Base-by-base conservation (phyloP, 805 yeast genomes). In the Wickerhamiella allomyrinae region DNA sequence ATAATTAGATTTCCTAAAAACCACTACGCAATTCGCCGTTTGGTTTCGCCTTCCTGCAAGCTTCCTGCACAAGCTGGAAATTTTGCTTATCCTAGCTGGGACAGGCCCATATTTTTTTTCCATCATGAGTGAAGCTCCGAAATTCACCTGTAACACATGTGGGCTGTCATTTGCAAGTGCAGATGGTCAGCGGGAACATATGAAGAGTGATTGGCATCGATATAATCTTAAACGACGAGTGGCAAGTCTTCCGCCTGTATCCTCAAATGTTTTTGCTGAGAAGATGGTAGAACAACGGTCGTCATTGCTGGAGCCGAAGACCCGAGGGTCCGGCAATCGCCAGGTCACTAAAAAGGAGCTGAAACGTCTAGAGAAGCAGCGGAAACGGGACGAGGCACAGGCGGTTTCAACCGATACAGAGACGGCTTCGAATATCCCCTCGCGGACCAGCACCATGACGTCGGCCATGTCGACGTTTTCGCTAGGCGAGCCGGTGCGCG, bases 131-230 rank as follows among this genome's bases (percentile, higher is more conserved):
- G 48, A 45, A 31, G 14, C 19, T 21, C 29, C 31, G 27, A 48
- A 42, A 34, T 76, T 70, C 59, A 85, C 95, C 10, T 91, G 98
- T 63, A 83, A 87, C 56, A 79, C 95, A 17, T 91, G 98, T 61
- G 76, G 76, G 20, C 74, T 85, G 49, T 77, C 77, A 37, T 91
- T 91, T 56, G 74, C 78, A 34, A 68, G 77, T 29, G 79, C 94
- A n/a, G 91, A 79, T 48, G 68, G 77, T 45, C 98, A 91, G 63
- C 70, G 97, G 48, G 71, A 71, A 49, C 98, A 91, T 59, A 91
- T 91, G 98, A 85, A 83, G 58, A 78, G 95, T 2, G 98, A 91
- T 43, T 91, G 98, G 98, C 98, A 91, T 58, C 72, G 98, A 48
- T 91, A 91, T 61, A 91, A 91, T 56, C 70, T 91, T 56, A 91